Percentiles rank a stretch among this genome's conserved stretches.
Conservation (phyloP, 108 stramenopile genomes). For the Schizochytrium sp. region DNA sequence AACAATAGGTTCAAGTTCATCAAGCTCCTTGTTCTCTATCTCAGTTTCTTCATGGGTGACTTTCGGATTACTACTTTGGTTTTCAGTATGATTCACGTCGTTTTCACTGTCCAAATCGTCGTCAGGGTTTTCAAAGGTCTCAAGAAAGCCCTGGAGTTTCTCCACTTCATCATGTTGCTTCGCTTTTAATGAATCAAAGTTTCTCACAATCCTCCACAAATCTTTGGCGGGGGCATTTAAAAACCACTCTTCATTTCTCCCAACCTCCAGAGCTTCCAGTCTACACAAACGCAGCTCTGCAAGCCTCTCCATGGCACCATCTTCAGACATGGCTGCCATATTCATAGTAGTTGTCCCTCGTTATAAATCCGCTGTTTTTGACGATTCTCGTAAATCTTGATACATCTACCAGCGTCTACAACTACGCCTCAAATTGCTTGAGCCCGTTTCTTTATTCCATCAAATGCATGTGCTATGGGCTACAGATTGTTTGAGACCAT, state of each 20-base stretch:
- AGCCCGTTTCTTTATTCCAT: no score
- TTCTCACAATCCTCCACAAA: not conserved
- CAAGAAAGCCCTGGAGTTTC: not conserved
- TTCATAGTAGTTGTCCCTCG: not conserved
- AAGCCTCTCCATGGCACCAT: not conserved
- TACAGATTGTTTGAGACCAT: no score
- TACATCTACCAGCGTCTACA: no score
- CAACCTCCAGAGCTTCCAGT: conserved; percentile 8
- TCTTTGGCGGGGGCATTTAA: not conserved
- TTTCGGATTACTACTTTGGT: no score
- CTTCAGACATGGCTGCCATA: not conserved
- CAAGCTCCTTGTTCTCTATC: no score
- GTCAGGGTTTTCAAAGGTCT: no score
- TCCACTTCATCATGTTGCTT: not conserved
- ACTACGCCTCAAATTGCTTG: no score
- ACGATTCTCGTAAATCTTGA: no score
- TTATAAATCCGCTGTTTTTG: not conserved
- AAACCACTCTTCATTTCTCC: not conserved
- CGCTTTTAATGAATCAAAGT: not conserved
- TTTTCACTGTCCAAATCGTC: not conserved
- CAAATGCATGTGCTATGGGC: no score
- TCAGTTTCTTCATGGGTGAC: no score
- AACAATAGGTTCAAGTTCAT: no score
- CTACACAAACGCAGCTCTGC: not conserved
- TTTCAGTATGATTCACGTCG: not conserved